Base-by-base conservation (phyloP, 352 stramenopile genomes). In the Globisporangium nagaii region DNA sequence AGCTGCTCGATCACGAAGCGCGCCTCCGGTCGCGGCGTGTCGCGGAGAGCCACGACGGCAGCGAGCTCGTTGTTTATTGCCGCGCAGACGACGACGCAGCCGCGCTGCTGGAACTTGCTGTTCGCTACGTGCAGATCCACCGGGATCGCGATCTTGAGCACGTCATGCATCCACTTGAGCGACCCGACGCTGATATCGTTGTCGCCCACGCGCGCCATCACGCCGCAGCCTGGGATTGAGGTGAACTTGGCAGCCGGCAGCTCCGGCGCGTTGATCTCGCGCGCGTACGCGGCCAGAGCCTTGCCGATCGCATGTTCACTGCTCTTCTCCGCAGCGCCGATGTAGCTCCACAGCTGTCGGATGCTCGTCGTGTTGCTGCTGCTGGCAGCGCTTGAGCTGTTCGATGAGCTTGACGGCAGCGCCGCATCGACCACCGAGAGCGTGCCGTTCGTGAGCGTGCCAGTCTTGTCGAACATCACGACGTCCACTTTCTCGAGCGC, bases 391-490 rank as follows among this genome's bases (percentile, higher is more conserved):
- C n/a, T n/a, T n/a, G n/a, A n/a, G 15, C 41, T 54, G 20, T 12
- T 20, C 10, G 22, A n/a, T 25, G 17, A 25, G 4, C 20, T 51
- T 8, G 41, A 35, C 2, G 36, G 30, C 30, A 57, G 17, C 9
- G 36, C 24, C 10, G 70, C 39, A 4, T 68, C 58, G 22, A 72
- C 69, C 25, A 90, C 69, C 0, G 73, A 61, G 43, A 88, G 63
- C 6, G 75, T 71, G 4, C 78, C 80, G 15, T 56, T 79, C 17
- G 82, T 92, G 32, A 90, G 74, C 9, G 82, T 92, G 5, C 82
- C 82, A 1, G 82, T 92, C 63, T 92, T 92, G 63, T 92, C 79
- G 45, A 92, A 90, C 47, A 92, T 71, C n/a, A 92, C 70, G 17
- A 71, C 74, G 58, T 88, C 69, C 35, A 89, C 73, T 28, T 79